phyloP scores from a whole-genome alignment of 2,329 filamentous ascomycete species.

The Acrodontium crateriforme region DNA sequence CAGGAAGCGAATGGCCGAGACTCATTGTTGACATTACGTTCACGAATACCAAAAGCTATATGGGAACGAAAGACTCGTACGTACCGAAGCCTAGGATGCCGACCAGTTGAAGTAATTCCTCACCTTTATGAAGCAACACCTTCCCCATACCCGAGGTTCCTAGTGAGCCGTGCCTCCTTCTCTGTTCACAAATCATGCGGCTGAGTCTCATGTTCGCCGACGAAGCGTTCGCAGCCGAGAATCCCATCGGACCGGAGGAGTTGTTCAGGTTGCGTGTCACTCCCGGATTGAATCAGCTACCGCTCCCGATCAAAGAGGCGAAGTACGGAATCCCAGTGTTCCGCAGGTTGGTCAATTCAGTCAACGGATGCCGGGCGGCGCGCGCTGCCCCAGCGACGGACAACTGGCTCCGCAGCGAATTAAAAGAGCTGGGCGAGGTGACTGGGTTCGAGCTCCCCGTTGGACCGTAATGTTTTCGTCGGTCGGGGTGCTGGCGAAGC shows the following conservation, averaged over 20 bases:
- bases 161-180: slow-evolving; percentile 6
- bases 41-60: slow-evolving; percentile 9
- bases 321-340: slow-evolving; percentile 1
- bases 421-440: slow-evolving; percentile 1
- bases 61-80: slow-evolving; percentile 9
- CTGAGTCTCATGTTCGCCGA: slow-evolving; percentile 7
- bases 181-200: slow-evolving; percentile 7
- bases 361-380: not conserved
- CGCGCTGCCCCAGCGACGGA: slow-evolving; percentile 1
- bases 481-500: slow-evolving; percentile 6
- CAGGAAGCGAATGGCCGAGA: slow-evolving; percentile 4
- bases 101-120: not conserved
- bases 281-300: slow-evolving; percentile 1
- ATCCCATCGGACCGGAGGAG: slow-evolving; percentile 1
- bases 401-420: slow-evolving; percentile 4
- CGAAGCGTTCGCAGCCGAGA: slow-evolving; percentile 4
- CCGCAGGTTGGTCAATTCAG: not conserved
- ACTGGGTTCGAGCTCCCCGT: slow-evolving; percentile 6
- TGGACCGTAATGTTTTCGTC: slow-evolving; percentile 4
- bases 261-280: slow-evolving; percentile 3
- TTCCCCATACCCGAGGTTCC: slow-evolving; percentile 7
- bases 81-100: not conserved
- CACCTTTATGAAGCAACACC: slow-evolving; percentile 7
- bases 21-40: slow-evolving; percentile 9
- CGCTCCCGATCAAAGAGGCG: not conserved